Conservation (phyloP, 176 grass and related monocot species). For the Oryza officinalis region DNA sequence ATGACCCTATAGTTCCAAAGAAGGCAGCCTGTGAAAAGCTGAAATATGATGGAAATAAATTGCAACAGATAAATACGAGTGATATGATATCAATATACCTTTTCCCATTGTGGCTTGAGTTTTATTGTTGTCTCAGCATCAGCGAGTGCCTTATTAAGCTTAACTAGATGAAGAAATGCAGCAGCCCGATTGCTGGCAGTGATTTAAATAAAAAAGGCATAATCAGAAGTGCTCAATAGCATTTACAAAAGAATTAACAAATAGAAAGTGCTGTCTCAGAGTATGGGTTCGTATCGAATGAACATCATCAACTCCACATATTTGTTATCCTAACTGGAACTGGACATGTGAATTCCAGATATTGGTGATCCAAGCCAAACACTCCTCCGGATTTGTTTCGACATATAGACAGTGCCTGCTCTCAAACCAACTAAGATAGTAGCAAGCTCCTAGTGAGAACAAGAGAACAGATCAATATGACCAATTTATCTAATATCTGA, state of each 20-base stretch:
- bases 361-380: background rate
- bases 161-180: constrained; percentile 89
- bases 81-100: constrained; percentile 50
- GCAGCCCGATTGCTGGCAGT: constrained; percentile 81
- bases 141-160: constrained; percentile 90
- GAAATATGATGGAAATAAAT: constrained; percentile 37
- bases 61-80: constrained; percentile 19
- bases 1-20: constrained; percentile 78
- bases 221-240: constrained; percentile 17
- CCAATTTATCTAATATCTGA: background rate
- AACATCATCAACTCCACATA: background rate
- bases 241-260: background rate
- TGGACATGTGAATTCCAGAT: background rate
- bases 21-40: constrained; percentile 34
- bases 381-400: background rate
- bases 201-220: constrained; percentile 28
- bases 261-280: background rate
- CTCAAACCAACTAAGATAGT: background rate
- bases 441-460: background rate
- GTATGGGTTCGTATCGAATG: background rate
- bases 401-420: background rate
- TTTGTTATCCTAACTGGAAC: background rate
- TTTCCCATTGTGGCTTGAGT: constrained; percentile 91
- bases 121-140: constrained; percentile 90
- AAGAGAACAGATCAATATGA: background rate